phyloP scores from a whole-genome alignment of 441 rosid species.

The Populus hybrid region DNA sequence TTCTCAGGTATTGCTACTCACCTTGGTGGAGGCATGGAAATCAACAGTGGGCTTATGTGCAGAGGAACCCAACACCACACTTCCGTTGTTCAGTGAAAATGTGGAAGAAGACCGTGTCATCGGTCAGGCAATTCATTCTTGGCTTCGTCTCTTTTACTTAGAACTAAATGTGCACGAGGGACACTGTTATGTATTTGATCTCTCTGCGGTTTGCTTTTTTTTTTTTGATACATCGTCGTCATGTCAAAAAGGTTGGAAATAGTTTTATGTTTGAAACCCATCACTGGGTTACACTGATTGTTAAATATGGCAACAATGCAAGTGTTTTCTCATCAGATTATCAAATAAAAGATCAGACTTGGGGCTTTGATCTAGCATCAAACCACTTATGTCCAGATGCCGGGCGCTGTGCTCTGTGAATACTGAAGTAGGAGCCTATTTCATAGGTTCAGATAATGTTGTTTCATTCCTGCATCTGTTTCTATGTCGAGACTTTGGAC shows the following conservation, averaged over 20 bases:
- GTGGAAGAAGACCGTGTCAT: neutral
- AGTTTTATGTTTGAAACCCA: neutral
- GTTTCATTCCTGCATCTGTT: no score
- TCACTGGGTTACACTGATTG: neutral
- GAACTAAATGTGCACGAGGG: neutral
- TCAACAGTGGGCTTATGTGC: slow-evolving; percentile 35
- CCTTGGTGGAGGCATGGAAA: slow-evolving; percentile 34
- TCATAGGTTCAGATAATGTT: no score
- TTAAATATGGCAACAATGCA: no score
- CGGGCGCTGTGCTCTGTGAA: neutral
- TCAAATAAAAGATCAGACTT: neutral
- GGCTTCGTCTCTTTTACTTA: neutral
- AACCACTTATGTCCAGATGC: neutral
- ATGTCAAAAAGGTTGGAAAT: neutral
- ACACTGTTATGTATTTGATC: no score
- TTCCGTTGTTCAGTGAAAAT: slow-evolving; percentile 38
- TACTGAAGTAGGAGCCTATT: neutral
- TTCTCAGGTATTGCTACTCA: slow-evolving; percentile 49
- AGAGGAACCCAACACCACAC: slow-evolving; percentile 40
- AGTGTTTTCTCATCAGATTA: neutral
- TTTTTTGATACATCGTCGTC: neutral
- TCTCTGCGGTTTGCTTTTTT: neutral
- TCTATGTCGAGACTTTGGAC: neutral
- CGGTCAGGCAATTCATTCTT: neutral
- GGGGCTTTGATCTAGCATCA: neutral